Percentiles rank a stretch among this genome's conserved stretches.
Conservation (phyloP, 192 early-diverging fungal genomes). For the Dimargaris cristalligena region DNA sequence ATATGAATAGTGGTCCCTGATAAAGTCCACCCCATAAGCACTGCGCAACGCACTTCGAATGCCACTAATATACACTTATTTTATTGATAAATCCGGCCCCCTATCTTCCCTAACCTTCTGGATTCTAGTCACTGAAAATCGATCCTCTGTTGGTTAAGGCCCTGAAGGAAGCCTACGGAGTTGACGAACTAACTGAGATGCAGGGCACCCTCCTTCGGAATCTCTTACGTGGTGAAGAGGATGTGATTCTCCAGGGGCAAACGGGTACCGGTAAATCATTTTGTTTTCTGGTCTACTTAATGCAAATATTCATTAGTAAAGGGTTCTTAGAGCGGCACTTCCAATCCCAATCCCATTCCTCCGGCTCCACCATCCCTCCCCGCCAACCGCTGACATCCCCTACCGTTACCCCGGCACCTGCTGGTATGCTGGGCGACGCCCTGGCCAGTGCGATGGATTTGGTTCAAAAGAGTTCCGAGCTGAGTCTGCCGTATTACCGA, state of each 20-base stretch:
- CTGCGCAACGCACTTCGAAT: too few species aligned
- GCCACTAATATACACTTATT: too few species aligned
- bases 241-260: conserved; percentile 4
- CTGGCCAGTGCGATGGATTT: background rate
- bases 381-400: too few species aligned
- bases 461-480: background rate
- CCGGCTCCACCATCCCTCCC: too few species aligned
- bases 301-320: background rate
- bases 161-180: background rate
- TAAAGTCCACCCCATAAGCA: too few species aligned
- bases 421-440: background rate
- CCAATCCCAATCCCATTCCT: too few species aligned
- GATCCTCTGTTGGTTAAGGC: background rate
- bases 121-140: conserved; percentile 1
- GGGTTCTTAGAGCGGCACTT: background rate
- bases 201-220: background rate
- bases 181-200: conserved; percentile 6
- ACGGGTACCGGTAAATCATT: conserved; percentile 10
- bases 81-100: too few species aligned
- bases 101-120: background rate
- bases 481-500: too few species aligned
- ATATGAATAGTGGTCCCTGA: too few species aligned
- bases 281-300: conserved; percentile 4
- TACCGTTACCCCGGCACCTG: too few species aligned
- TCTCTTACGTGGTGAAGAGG: background rate